Evolutionary conservation across 768 basidiomycete species (phyloP).

Genomic region (Pisolithus albus): DNA sequence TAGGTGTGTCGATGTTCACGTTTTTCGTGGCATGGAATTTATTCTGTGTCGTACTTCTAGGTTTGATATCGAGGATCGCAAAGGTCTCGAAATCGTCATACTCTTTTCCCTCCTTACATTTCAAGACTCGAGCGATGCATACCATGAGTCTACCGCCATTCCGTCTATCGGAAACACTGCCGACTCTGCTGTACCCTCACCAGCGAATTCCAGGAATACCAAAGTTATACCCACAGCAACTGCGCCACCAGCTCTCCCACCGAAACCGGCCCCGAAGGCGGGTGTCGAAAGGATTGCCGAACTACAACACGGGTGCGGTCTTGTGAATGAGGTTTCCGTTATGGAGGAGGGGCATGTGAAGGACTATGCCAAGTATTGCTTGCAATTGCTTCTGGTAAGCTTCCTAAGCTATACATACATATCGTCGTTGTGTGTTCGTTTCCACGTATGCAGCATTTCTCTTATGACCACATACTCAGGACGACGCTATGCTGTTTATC

Average conservation of each 20-base stretch:
- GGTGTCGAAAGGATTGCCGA: slow-evolving; percentile 68
- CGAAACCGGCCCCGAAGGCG: slow-evolving; percentile 56
- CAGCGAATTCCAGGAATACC: not conserved
- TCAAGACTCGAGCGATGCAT: slow-evolving; percentile 57
- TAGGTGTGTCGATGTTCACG: slow-evolving; percentile 36
- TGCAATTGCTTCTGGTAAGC: slow-evolving; percentile 51
- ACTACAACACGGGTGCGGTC: slow-evolving; percentile 57
- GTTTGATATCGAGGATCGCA: slow-evolving; percentile 80
- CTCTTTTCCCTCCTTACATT: slow-evolving; percentile 73
- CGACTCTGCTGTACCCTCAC: not conserved
- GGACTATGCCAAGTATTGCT: slow-evolving; percentile 68
- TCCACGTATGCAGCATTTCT: too few species aligned
- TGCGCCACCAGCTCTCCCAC: slow-evolving; percentile 40
- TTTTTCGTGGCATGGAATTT: not conserved
- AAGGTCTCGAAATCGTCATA: slow-evolving; percentile 79
- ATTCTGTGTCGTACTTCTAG: slow-evolving; percentile 27
- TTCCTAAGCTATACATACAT: not conserved
- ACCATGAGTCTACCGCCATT: slow-evolving; percentile 33
- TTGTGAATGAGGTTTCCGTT: slow-evolving; percentile 70
- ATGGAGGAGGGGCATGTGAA: slow-evolving; percentile 54
- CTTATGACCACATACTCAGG: slow-evolving; percentile 32
- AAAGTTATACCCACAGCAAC: not conserved
- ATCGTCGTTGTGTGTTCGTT: too few species aligned
- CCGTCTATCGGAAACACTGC: not conserved
- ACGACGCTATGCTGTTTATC: slow-evolving; percentile 76